These are phyloP conservation scores for Kwoniella dejecticola DNA, from an alignment of 768 basidiomycete genomes.

Conservation along the genomic window DNA sequence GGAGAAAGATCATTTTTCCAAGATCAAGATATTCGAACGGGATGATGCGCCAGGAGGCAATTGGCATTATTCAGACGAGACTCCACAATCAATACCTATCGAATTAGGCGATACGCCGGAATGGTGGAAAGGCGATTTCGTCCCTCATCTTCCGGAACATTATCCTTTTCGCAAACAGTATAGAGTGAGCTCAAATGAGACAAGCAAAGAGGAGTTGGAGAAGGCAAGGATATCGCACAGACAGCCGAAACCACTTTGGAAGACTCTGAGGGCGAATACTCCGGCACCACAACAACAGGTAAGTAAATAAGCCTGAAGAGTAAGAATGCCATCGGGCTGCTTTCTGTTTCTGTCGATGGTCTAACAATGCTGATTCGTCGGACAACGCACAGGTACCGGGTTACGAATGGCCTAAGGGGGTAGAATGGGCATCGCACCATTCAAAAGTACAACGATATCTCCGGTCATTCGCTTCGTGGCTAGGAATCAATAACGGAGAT, in stretches of 20 bases:
- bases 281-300: constrained; percentile 25
- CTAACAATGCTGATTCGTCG: no score
- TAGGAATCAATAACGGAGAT: constrained; percentile 59
- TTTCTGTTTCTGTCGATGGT: no score
- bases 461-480: constrained; percentile 26
- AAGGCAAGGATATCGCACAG: constrained; percentile 9
- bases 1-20: constrained; percentile 7
- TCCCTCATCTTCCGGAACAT: constrained; percentile 1
- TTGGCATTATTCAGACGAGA: constrained; percentile 35
- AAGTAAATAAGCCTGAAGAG: no score
- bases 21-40: constrained; percentile 32
- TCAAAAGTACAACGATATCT: constrained; percentile 20
- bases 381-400: constrained; percentile 15
- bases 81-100: constrained; percentile 12
- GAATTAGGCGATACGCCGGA: constrained; percentile 5
- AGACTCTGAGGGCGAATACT: constrained; percentile 23
- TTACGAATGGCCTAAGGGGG: constrained; percentile 24
- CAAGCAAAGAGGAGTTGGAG: constrained; percentile 9
- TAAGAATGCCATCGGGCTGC: no score
- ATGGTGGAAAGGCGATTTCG: constrained; percentile 30
- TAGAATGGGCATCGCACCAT: constrained; percentile 24
- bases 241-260: constrained; percentile 29
- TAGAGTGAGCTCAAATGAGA: background rate
- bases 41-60: constrained; percentile 33
- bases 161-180: constrained; percentile 4